phyloP scores from a whole-genome alignment of 345 rosid species.

The Salix dunnii region DNA sequence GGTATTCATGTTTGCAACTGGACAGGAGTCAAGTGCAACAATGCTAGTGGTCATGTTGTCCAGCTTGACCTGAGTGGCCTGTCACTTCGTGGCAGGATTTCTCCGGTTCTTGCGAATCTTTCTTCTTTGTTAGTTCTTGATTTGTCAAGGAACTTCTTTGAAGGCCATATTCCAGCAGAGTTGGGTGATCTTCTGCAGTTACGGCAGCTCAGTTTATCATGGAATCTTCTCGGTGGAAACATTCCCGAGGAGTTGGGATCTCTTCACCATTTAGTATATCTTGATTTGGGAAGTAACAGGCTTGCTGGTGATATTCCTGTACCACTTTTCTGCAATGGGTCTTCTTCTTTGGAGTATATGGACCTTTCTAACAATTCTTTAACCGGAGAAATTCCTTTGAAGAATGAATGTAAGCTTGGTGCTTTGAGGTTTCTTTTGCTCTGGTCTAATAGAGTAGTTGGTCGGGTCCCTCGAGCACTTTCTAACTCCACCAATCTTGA shows the following conservation, averaged over 20 bases:
- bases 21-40: constrained; percentile 67
- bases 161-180: constrained; percentile 60
- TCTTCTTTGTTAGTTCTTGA: constrained; percentile 63
- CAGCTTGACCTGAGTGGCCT: constrained; percentile 56
- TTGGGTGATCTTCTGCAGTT: constrained; percentile 52
- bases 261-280: constrained; percentile 45
- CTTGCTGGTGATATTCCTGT: constrained; percentile 55
- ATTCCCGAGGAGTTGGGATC: constrained; percentile 58
- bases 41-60: constrained; percentile 34
- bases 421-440: constrained; percentile 64
- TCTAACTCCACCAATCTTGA: constrained; percentile 60
- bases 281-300: constrained; percentile 56
- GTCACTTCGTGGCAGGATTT: constrained; percentile 58
- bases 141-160: constrained; percentile 65
- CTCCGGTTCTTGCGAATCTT: constrained; percentile 57
- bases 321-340: constrained; percentile 57
- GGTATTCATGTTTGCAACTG: constrained; percentile 61
- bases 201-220: constrained; percentile 53
- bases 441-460: constrained; percentile 70
- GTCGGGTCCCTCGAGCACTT: constrained; percentile 55
- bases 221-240: constrained; percentile 62
- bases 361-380: constrained; percentile 84
- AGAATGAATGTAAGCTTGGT: constrained; percentile 44
- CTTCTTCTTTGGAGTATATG: constrained; percentile 49
- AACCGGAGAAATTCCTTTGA: constrained; percentile 53